Evolutionary conservation across 345 rosid species (phyloP).

Genomic region (Citrus sp.): DNA sequence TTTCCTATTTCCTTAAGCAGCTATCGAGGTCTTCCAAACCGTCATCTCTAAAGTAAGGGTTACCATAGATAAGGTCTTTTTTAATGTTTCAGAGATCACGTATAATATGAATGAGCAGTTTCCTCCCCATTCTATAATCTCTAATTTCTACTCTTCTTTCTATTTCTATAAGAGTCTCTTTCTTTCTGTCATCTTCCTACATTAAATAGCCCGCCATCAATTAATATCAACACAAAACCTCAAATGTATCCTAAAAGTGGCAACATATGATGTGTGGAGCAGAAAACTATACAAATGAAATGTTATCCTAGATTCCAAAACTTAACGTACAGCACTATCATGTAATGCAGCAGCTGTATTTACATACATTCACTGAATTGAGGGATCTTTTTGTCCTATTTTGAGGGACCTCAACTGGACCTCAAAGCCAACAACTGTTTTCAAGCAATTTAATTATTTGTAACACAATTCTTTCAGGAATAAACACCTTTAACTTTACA

Average conservation of each 20-base stretch:
- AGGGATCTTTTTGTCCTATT: too few species aligned
- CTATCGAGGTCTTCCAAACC: neutral
- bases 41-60: neutral
- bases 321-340: neutral
- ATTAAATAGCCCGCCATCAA: neutral
- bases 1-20: neutral
- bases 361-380: neutral
- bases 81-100: too few species aligned
- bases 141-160: neutral
- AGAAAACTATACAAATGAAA: neutral
- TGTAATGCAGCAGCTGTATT: neutral
- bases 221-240: neutral
- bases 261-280: neutral
- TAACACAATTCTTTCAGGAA: neutral
- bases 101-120: neutral
- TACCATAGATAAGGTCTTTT: too few species aligned
- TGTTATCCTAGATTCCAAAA: neutral
- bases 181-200: neutral
- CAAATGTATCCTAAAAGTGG: neutral
- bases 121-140: neutral
- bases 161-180: neutral
- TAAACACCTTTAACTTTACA: neutral
- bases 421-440: neutral
- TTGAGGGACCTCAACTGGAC: too few species aligned
- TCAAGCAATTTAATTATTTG: neutral